Percentiles rank a stretch among this genome's conserved stretches.
Conservation (phyloP, 257 asterid species). For the Solanum etuberosum region DNA sequence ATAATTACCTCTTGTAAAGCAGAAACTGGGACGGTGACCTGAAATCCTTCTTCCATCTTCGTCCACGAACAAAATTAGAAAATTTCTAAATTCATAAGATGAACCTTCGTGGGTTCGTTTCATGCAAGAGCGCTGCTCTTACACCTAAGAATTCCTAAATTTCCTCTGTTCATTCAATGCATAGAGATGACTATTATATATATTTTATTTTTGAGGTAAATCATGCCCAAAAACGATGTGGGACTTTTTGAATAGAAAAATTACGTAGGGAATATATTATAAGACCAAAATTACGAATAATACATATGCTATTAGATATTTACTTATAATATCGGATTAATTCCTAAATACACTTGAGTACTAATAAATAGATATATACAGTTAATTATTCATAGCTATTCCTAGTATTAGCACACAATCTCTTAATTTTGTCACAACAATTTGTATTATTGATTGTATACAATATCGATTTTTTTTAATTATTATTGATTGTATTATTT, state of each 20-base stretch:
- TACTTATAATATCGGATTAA: no score
- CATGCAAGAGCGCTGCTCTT: not conserved
- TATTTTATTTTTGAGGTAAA: not conserved
- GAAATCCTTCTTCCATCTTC: not conserved
- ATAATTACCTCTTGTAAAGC: not conserved
- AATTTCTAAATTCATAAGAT: not conserved
- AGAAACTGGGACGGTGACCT: not conserved
- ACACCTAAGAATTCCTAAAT: not conserved
- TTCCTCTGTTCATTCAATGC: not conserved
- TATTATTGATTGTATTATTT: not conserved
- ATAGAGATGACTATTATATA: no score
- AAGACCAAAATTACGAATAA: not conserved
- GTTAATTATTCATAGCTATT: not conserved
- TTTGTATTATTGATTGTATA: not conserved
- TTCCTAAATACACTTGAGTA: not conserved
- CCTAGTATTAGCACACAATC: not conserved
- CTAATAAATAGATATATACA: not conserved
- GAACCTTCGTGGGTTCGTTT: not conserved
- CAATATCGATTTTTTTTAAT: no score
- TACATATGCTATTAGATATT: not conserved
- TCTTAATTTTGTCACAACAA: not conserved
- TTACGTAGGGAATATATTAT: no score
- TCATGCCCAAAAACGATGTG: not conserved
- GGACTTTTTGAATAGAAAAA: not conserved
- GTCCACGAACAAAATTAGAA: not conserved